A percentile compares a stretch with the other conserved stretches of the same genome.
Conservation (phyloP, 108 stramenopile genomes). For the Poteriospumella lacustris region DNA sequence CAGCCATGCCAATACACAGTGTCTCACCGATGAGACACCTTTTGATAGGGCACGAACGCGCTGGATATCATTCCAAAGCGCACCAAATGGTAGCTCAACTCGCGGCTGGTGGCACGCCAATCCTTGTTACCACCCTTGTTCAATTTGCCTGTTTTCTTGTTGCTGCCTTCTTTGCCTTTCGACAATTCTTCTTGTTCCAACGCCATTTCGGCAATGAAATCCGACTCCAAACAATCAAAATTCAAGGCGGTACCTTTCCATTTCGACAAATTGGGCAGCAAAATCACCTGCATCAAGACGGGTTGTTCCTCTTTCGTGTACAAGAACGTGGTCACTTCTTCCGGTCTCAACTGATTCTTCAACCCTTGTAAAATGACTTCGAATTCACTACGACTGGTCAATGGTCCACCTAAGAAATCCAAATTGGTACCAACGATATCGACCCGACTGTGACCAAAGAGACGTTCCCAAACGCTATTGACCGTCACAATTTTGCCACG, state of each 20-base stretch:
- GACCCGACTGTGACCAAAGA: not conserved
- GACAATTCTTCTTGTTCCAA: not conserved
- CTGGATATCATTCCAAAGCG: not conserved
- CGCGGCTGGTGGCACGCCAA: not conserved
- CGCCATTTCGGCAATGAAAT: not conserved
- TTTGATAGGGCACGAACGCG: too few relatives aligned
- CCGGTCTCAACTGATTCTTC: not conserved
- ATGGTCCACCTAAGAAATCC: not conserved
- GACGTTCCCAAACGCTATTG: not conserved
- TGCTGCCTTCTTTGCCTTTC: not conserved
- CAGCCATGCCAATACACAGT: too few relatives aligned
- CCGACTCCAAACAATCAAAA: not conserved
- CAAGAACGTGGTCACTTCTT: not conserved
- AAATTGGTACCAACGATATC: not conserved
- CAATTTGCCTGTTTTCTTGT: not conserved
- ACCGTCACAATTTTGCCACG: not conserved
- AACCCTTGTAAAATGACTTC: not conserved
- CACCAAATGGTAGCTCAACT: not conserved
- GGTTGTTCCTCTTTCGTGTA: not conserved
- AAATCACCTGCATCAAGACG: not conserved
- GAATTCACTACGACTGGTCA: not conserved
- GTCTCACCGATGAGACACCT: too few relatives aligned
- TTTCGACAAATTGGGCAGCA: not conserved
- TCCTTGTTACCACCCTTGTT: not conserved
- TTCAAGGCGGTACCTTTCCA: not conserved